A percentile compares a stretch with the other conserved stretches of the same genome.
These are phyloP conservation scores for Eremochloa ophiuroides DNA, from an alignment of 176 grass and related monocot species.

Conservation along the genomic window DNA sequence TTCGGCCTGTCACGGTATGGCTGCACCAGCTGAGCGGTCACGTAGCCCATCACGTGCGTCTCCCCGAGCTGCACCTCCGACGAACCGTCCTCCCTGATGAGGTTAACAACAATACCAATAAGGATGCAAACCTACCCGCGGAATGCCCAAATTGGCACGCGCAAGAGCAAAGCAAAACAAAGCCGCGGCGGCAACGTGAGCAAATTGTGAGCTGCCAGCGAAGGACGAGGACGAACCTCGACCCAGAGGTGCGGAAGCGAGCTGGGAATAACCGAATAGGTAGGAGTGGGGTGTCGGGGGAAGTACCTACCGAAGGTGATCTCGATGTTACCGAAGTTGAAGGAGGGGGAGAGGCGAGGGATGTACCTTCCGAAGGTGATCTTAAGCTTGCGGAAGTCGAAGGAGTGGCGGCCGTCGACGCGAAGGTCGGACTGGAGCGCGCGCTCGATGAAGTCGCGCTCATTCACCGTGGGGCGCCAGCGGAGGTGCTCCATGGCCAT, in stretches of 20 bases:
- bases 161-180: background rate
- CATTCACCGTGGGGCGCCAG: slow-evolving; percentile 76
- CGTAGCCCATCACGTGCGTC: slow-evolving; percentile 85
- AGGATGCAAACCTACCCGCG: background rate
- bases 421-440: slow-evolving; percentile 70
- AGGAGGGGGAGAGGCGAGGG: slow-evolving; percentile 7
- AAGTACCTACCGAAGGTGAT: slow-evolving; percentile 74
- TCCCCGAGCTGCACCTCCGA: slow-evolving; percentile 84
- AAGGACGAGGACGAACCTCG: background rate
- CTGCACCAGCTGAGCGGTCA: slow-evolving; percentile 72
- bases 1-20: slow-evolving; percentile 91
- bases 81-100: slow-evolving; percentile 72
- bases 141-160: background rate
- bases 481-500: slow-evolving; percentile 63
- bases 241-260: background rate
- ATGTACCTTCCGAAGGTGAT: slow-evolving; percentile 74
- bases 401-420: slow-evolving; percentile 82
- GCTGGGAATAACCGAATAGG: background rate
- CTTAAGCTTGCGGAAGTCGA: slow-evolving; percentile 71
- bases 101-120: background rate
- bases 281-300: too few relatives aligned
- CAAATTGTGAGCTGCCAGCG: background rate
- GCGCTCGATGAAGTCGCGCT: slow-evolving; percentile 70
- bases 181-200: background rate
- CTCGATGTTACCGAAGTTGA: slow-evolving; percentile 68